phyloP scores from a whole-genome alignment of 1,284 basidiomycete genomes.

The Irpex rosettiformis region DNA sequence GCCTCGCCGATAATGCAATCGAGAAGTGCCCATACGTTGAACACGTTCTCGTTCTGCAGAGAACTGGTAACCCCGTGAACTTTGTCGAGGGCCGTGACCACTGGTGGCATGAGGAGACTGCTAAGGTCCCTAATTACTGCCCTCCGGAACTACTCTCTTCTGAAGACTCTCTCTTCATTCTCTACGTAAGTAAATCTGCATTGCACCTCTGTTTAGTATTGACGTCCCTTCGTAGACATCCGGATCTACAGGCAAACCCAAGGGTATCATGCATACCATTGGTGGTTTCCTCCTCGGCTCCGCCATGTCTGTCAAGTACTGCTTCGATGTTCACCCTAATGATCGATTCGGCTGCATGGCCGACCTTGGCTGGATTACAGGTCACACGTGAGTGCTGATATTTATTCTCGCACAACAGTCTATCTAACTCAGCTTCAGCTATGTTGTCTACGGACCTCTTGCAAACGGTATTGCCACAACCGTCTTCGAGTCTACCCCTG shows the following conservation, averaged over 20 bases:
- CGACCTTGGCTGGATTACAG: slow-evolving; percentile 98
- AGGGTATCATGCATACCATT: slow-evolving; percentile 96
- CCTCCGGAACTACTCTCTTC: slow-evolving; percentile 83
- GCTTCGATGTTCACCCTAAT: slow-evolving; percentile 93
- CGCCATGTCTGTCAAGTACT: slow-evolving; percentile 88
- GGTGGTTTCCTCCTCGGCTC: slow-evolving; percentile 92
- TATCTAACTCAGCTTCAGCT: slow-evolving; percentile 46
- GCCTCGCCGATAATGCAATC: slow-evolving; percentile 90
- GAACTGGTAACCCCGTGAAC: slow-evolving; percentile 84
- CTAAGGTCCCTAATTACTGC: slow-evolving; percentile 83
- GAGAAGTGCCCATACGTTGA: slow-evolving; percentile 84
- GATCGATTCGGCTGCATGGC: slow-evolving; percentile 98
- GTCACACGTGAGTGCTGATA: slow-evolving; percentile 66
- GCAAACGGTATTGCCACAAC: slow-evolving; percentile 88
- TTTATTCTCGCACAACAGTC: neutral
- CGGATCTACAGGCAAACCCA: slow-evolving; percentile 94
- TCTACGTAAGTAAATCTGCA: slow-evolving; percentile 67
- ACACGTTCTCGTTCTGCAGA: slow-evolving; percentile 85
- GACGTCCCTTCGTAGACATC: slow-evolving; percentile 65
- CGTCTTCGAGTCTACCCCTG: slow-evolving; percentile 95
- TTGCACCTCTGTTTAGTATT: slow-evolving; percentile 6
- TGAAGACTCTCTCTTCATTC: slow-evolving; percentile 96
- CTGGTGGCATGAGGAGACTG: slow-evolving; percentile 95
- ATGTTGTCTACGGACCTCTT: slow-evolving; percentile 96
- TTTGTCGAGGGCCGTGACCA: slow-evolving; percentile 85